These are phyloP conservation scores for Amorphotheca resinae DNA, from an alignment of 495 filamentous ascomycete genomes.

Conservation along the genomic window DNA sequence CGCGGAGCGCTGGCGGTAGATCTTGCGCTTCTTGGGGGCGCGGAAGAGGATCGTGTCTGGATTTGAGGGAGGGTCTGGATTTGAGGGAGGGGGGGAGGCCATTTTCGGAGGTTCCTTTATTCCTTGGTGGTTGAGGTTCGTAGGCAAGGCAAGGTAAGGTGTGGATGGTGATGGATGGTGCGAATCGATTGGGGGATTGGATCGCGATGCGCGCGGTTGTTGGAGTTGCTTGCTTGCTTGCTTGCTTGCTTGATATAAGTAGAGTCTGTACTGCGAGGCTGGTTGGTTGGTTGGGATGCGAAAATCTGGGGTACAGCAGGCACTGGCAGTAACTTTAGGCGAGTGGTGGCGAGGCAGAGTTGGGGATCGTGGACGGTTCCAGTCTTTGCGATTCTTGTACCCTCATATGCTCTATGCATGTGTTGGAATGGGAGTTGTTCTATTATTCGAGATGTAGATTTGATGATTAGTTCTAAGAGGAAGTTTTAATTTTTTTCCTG, in stretches of 20 bases:
- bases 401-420: too few relatives aligned
- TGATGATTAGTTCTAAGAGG: not conserved
- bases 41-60: constrained; percentile 39
- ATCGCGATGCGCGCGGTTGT: not conserved
- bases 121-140: not conserved
- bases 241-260: not conserved
- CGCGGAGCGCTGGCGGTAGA: constrained; percentile 49
- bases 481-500: not conserved
- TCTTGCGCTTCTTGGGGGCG: constrained; percentile 61
- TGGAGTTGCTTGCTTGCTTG: not conserved
- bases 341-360: not conserved
- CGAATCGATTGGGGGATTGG: not conserved
- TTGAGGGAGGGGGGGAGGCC: not conserved
- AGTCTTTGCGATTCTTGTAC: too few relatives aligned
- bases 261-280: too few relatives aligned
- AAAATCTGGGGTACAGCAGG: not conserved
- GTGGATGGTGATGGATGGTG: not conserved
- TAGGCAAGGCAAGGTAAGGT: not conserved
- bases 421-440: not conserved
- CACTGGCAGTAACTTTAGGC: not conserved
- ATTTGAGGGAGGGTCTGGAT: not conserved
- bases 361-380: too few relatives aligned
- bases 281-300: not conserved
- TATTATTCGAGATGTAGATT: not conserved
- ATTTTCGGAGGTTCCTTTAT: not conserved